A percentile compares a stretch with the other conserved stretches of the same genome.
These are phyloP conservation scores for Lasiosphaeria hispida DNA, from an alignment of 495 filamentous ascomycete genomes.

Conservation along the genomic window DNA sequence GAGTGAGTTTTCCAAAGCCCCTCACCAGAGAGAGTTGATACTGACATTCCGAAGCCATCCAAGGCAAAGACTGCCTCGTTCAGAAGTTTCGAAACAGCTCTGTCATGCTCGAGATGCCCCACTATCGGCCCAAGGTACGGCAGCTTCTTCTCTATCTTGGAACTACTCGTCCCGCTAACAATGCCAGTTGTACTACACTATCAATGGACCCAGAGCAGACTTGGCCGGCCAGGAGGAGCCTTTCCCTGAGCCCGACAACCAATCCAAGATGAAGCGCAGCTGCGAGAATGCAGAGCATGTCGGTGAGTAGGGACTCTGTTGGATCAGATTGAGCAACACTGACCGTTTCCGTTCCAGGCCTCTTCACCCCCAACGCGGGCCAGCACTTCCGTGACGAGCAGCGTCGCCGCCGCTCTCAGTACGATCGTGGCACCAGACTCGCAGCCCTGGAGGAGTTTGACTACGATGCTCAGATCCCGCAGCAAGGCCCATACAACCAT, in stretches of 20 bases:
- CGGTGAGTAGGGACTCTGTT: constrained; percentile 50
- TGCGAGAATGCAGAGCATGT: constrained; percentile 84
- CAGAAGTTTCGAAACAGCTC: constrained; percentile 96
- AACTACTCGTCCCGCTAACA: constrained; percentile 12
- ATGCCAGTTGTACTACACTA: constrained; percentile 50
- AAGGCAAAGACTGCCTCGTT: constrained; percentile 84
- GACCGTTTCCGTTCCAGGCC: constrained; percentile 42
- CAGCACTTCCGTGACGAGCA: constrained; percentile 74
- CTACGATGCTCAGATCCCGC: constrained; percentile 37
- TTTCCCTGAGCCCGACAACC: constrained; percentile 77
- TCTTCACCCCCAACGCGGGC: constrained; percentile 70
- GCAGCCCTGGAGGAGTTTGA: constrained; percentile 61
- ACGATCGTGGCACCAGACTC: constrained; percentile 66
- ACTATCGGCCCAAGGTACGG: constrained; percentile 77
- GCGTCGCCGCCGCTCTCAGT: constrained; percentile 72
- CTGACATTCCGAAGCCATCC: constrained; percentile 61
- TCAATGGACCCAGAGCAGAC: constrained; percentile 41
- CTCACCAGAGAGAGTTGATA: not conserved
- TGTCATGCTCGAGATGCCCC: constrained; percentile 81
- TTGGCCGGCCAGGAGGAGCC: constrained; percentile 58
- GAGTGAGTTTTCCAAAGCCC: constrained; percentile 55
- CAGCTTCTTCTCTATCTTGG: too few relatives aligned
- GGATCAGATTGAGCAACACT: not conserved
- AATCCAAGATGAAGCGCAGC: constrained; percentile 79
- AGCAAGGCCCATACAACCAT: constrained; percentile 29